Percentiles rank a stretch among this genome's conserved stretches.
phyloP scores from a whole-genome alignment of 1,139 yeast genomes.

The Waltiozyma sp. region DNA sequence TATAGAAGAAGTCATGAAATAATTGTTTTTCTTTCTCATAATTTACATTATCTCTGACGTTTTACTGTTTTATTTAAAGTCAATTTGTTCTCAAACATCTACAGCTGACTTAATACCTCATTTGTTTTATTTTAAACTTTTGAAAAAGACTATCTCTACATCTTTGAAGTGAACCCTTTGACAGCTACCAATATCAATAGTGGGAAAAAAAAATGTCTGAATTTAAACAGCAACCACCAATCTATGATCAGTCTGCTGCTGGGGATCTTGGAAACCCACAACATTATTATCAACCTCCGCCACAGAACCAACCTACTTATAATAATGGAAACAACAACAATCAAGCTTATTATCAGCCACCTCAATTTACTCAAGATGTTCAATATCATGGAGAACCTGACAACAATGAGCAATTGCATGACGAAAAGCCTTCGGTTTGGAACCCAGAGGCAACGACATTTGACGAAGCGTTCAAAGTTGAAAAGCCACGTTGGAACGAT shows the following conservation, averaged over 20 bases:
- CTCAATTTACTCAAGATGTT: constrained; percentile 15
- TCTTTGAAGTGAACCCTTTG: no score
- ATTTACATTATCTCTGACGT: no score
- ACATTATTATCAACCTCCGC: not conserved
- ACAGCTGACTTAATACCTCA: no score
- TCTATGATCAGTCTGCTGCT: not conserved
- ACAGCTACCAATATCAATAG: no score
- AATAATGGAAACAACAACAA: not conserved
- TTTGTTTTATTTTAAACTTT: no score
- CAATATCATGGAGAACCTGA: constrained; percentile 7
- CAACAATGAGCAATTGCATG: constrained; percentile 10
- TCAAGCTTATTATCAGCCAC: constrained; percentile 6
- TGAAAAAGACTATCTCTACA: no score
- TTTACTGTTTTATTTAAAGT: no score
- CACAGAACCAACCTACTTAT: no score
- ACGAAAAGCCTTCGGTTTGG: constrained; percentile 17
- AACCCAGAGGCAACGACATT: constrained; percentile 35
- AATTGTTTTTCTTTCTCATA: no score
- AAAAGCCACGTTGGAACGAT: constrained; percentile 62
- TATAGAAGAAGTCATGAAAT: no score
- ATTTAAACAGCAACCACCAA: not conserved
- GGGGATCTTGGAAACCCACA: not conserved
- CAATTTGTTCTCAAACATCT: no score
- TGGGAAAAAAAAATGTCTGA: not conserved
- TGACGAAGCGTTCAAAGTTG: constrained; percentile 55